A percentile compares a stretch with the other conserved stretches of the same genome.
Conservation (phyloP, 2,329 filamentous ascomycete species). For the Alternaria ethzedia region DNA sequence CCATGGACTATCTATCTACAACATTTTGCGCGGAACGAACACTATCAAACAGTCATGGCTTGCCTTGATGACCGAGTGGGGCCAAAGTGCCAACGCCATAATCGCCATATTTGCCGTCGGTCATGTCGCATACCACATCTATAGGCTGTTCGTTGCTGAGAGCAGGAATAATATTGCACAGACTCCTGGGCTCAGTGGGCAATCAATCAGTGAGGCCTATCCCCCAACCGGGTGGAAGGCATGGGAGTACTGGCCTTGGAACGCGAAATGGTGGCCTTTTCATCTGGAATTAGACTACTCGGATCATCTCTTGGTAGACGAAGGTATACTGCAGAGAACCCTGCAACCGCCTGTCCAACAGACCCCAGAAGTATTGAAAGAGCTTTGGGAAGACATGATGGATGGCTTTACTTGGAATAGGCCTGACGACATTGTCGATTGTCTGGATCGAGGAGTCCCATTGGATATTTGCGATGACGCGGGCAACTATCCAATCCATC, state of each 20-base stretch:
- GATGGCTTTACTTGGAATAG: too few relatives aligned
- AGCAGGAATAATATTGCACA: fast-evolving
- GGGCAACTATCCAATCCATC: background rate
- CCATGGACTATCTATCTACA: background rate
- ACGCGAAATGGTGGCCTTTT: too few relatives aligned
- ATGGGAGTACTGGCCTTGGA: too few relatives aligned
- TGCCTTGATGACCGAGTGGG: background rate
- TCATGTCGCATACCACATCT: background rate
- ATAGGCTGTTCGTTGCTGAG: background rate
- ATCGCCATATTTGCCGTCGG: fast-evolving
- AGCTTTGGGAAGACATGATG: too few relatives aligned
- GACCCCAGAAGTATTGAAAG: too few relatives aligned
- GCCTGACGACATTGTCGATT: fast-evolving
- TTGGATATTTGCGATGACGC: too few relatives aligned
- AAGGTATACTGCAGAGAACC: background rate
- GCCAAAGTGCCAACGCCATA: background rate
- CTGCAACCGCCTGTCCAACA: too few relatives aligned
- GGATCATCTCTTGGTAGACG: background rate
- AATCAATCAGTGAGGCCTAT: too few relatives aligned
- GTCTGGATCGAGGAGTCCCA: background rate
- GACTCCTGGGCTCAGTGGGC: background rate
- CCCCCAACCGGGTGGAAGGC: too few relatives aligned
- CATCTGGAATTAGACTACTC: background rate
- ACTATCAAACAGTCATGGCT: background rate
- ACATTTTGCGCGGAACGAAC: background rate